Evolutionary conservation across 176 grass and related monocot genomes (phyloP).

Genomic region (Avena sativa): DNA sequence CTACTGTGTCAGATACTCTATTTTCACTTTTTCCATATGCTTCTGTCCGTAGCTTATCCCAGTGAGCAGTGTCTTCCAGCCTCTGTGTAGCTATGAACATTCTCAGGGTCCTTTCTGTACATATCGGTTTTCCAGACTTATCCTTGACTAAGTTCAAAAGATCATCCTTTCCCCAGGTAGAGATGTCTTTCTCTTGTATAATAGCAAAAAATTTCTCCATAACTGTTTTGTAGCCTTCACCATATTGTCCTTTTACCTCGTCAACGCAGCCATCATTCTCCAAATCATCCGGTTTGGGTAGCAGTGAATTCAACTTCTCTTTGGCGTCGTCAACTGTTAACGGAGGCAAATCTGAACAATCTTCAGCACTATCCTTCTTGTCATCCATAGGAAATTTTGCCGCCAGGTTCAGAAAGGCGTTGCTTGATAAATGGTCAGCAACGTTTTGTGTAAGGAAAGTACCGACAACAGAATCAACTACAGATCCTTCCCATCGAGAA

Average conservation of each 20-base stretch:
- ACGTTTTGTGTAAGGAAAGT: slow-evolving; percentile 59
- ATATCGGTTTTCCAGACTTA: slow-evolving; percentile 32
- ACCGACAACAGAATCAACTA: slow-evolving; percentile 55
- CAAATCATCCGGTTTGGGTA: not conserved
- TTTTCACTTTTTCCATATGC: slow-evolving; percentile 27
- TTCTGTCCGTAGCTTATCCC: slow-evolving; percentile 46
- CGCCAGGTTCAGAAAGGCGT: slow-evolving; percentile 51
- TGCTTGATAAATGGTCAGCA: slow-evolving; percentile 56
- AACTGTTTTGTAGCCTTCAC: slow-evolving; percentile 30
- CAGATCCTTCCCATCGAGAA: slow-evolving; percentile 51
- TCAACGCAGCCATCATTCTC: not conserved
- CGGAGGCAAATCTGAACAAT: not conserved
- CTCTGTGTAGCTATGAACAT: slow-evolving; percentile 33
- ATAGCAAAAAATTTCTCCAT: slow-evolving; percentile 41
- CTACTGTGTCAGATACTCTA: slow-evolving; percentile 29
- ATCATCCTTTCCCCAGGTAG: slow-evolving; percentile 29
- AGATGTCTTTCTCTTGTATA: slow-evolving; percentile 43
- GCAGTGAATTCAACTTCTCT: slow-evolving; percentile 4
- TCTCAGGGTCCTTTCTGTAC: not conserved
- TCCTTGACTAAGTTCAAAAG: slow-evolving; percentile 41
- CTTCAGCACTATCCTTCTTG: slow-evolving; percentile 10
- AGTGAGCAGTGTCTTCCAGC: slow-evolving; percentile 27
- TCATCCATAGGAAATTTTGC: slow-evolving; percentile 47
- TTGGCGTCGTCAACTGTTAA: not conserved
- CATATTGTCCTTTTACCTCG: slow-evolving; percentile 29